Percentiles rank a stretch among this genome's conserved stretches.
phyloP scores from a whole-genome alignment of 106 monocot species.

The Dioscorea zingiberensis region DNA sequence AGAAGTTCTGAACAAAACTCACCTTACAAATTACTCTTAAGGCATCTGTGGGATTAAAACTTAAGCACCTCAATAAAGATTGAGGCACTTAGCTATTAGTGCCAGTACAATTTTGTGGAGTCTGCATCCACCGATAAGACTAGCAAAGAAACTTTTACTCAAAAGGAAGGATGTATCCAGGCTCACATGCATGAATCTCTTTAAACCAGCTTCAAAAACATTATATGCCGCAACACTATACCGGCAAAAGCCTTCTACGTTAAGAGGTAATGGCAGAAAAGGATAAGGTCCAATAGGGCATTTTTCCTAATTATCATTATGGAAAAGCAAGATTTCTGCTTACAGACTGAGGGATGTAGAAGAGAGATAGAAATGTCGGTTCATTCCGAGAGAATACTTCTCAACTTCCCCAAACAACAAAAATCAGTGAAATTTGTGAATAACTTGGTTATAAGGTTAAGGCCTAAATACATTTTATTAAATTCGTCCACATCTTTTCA shows the following conservation, averaged over 20 bases:
- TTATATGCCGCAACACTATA: slow-evolving; percentile 90
- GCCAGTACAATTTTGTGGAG: not conserved
- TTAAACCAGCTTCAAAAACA: slow-evolving; percentile 91
- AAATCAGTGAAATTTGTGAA: too few relatives aligned
- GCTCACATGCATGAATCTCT: slow-evolving; percentile 92
- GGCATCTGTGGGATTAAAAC: not conserved
- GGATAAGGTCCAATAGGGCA: too few relatives aligned
- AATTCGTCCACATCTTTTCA: too few relatives aligned
- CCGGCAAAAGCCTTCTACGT: slow-evolving; percentile 26
- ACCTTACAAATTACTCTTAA: slow-evolving; percentile 1
- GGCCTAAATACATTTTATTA: too few relatives aligned
- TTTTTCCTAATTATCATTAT: too few relatives aligned
- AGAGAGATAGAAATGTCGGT: not conserved
- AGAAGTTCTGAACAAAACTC: not conserved
- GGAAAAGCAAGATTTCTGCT: too few relatives aligned
- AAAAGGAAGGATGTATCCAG: slow-evolving; percentile 89
- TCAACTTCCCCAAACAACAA: not conserved
- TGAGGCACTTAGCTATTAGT: not conserved
- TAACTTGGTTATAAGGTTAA: too few relatives aligned
- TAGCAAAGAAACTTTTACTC: slow-evolving; percentile 52
- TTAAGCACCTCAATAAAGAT: not conserved
- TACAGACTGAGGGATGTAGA: not conserved
- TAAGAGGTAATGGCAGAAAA: too few relatives aligned
- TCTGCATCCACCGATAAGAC: not conserved
- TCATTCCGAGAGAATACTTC: not conserved